Conservation (phyloP, 1,284 basidiomycete genomes). For the Trichosporon coremiiforme region DNA sequence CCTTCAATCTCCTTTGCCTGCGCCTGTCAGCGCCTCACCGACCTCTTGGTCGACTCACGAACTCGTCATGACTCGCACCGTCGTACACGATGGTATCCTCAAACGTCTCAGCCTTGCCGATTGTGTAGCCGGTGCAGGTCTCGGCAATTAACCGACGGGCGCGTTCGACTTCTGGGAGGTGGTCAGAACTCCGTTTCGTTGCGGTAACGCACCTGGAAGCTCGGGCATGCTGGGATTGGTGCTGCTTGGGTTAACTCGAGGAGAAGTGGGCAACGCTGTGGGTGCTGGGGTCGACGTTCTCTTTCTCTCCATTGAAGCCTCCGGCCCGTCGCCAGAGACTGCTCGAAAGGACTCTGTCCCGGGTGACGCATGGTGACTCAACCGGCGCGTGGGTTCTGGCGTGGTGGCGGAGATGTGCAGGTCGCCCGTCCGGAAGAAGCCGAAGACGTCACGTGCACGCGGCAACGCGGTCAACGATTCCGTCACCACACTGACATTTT, state of each 20-base stretch:
- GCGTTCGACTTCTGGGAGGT: constrained; percentile 67
- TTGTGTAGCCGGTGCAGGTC: constrained; percentile 64
- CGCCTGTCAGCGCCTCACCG: neutral
- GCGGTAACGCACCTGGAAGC: constrained; percentile 61
- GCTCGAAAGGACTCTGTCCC: neutral
- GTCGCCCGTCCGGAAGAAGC: constrained; percentile 10
- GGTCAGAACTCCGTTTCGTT: neutral
- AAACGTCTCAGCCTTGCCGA: constrained; percentile 64
- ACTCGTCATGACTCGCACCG: constrained; percentile 64
- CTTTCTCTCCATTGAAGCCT: neutral
- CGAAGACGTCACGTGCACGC: constrained; percentile 10
- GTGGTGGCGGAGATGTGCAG: neutral
- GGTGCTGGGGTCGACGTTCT: neutral
- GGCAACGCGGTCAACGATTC: constrained; percentile 4
- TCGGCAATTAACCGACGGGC: constrained; percentile 65
- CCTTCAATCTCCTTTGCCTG: constrained; percentile 66
- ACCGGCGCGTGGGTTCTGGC: neutral
- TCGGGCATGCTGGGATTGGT: constrained; percentile 62
- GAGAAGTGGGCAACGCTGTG: neutral
- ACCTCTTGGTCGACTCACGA: constrained; percentile 60
- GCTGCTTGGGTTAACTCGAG: neutral
- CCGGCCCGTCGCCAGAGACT: neutral
- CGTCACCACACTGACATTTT: constrained; percentile 3
- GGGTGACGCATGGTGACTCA: constrained; percentile 9
- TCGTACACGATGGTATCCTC: constrained; percentile 73